Percentiles rank a stretch among this genome's conserved stretches.
Conservation (phyloP, 345 rosid genomes). For the Litchi chinensis region DNA sequence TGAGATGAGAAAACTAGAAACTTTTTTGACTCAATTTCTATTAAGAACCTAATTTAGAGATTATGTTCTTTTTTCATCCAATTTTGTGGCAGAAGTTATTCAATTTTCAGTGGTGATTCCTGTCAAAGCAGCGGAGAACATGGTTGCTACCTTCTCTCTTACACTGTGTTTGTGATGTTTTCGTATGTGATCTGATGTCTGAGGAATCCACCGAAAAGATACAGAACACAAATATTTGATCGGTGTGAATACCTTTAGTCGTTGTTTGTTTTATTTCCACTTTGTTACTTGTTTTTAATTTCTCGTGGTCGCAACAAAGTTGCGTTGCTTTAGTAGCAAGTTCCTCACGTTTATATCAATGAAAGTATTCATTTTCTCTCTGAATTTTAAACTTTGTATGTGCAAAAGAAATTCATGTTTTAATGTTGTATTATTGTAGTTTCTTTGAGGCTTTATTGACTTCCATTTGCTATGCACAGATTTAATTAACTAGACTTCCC, state of each 20-base stretch:
- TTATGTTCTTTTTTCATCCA: neutral
- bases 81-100: neutral
- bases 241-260: no score
- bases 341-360: no score
- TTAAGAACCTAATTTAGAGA: neutral
- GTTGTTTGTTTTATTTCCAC: neutral
- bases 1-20: neutral
- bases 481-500: neutral
- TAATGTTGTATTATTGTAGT: neutral
- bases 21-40: neutral
- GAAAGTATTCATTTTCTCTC: no score
- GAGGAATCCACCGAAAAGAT: no score
- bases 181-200: no score
- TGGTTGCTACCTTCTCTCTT: no score
- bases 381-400: no score
- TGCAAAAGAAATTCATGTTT: no score
- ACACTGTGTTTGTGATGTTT: no score
- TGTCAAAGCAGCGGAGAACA: neutral
- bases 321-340: neutral
- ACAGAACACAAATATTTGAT: no score
- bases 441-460: neutral
- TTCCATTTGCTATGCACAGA: neutral
- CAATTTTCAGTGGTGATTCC: neutral
- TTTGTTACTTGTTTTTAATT: no score
- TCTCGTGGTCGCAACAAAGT: neutral